Percentiles rank a stretch among this genome's conserved stretches.
Evolutionary conservation across 768 basidiomycete genomes (phyloP).

Genomic region (Boletus barrowsii): DNA sequence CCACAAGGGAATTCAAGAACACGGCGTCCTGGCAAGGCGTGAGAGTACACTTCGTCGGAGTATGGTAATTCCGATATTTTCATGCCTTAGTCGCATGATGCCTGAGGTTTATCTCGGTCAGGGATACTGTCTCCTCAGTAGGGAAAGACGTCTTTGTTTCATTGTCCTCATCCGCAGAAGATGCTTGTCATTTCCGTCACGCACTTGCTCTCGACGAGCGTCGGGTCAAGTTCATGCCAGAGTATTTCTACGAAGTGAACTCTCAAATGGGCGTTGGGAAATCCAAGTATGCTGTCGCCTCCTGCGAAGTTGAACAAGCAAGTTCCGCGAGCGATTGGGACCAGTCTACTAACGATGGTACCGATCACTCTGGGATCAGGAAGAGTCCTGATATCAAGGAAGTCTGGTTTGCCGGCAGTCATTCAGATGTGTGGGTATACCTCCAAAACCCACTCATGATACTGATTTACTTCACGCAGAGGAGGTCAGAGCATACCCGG

Average conservation of each 20-base stretch:
- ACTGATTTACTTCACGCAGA: neutral
- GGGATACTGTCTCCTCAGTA: slow-evolving; percentile 7
- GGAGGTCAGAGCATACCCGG: neutral
- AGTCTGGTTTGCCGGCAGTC: slow-evolving; percentile 12
- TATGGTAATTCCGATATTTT: slow-evolving; percentile 24
- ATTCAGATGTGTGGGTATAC: slow-evolving; percentile 9
- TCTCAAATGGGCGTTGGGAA: slow-evolving; percentile 6
- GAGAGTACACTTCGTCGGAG: slow-evolving; percentile 33
- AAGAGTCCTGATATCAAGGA: slow-evolving; percentile 6
- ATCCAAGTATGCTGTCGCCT: neutral
- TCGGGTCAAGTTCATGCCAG: slow-evolving; percentile 7
- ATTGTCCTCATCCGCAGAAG: neutral
- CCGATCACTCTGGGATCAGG: too few species aligned
- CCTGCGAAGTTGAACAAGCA: too few species aligned
- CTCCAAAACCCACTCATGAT: neutral
- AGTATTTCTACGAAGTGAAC: slow-evolving; percentile 22
- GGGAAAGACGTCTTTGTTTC: neutral
- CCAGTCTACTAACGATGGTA: too few species aligned
- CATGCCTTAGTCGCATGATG: neutral
- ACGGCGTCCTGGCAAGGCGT: slow-evolving; percentile 27
- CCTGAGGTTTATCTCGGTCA: neutral
- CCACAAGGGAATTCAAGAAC: slow-evolving; percentile 35
- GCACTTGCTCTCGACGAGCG: slow-evolving; percentile 5
- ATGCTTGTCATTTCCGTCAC: slow-evolving; percentile 4
- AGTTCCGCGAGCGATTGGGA: too few species aligned